Conservation (phyloP, 1,284 basidiomycete genomes). For the Amylostereum areolatum region DNA sequence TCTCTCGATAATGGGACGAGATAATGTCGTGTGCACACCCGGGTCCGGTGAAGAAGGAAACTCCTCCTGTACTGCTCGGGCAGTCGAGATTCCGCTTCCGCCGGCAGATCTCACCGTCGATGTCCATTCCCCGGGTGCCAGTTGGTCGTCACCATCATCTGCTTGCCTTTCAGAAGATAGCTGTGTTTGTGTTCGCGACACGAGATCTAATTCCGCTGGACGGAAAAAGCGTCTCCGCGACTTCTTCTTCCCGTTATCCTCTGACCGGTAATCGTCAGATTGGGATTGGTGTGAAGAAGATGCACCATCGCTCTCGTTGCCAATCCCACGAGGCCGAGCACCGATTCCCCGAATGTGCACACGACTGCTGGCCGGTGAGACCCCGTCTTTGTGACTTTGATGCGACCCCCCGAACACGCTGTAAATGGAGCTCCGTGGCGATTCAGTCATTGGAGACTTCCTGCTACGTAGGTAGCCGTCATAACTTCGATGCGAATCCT, state of each 20-base stretch:
- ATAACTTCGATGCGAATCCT: constrained; percentile 34
- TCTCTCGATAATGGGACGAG: too few species aligned
- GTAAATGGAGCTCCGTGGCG: constrained; percentile 26
- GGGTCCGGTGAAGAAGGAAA: too few species aligned
- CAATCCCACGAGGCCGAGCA: constrained; percentile 25
- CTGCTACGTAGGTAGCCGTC: constrained; percentile 37
- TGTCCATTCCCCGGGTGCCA: too few species aligned
- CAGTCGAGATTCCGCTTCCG: too few species aligned
- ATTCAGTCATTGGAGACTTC: constrained; percentile 21
- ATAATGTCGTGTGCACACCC: too few species aligned
- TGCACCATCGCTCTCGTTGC: constrained; percentile 39
- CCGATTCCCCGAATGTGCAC: constrained; percentile 32
- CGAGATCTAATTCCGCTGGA: constrained; percentile 9
- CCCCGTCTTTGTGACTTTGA: constrained; percentile 22
- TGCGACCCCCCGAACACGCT: constrained; percentile 31
- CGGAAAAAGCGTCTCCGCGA: constrained; percentile 13
- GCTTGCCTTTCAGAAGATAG: constrained; percentile 14
- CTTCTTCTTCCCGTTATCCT: constrained; percentile 19
- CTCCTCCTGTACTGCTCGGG: too few species aligned
- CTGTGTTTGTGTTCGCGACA: constrained; percentile 12
- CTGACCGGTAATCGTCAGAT: constrained; percentile 36
- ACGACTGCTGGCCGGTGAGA: constrained; percentile 38
- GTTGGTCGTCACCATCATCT: too few species aligned
- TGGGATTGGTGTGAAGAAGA: constrained; percentile 42
- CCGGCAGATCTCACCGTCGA: too few species aligned